Conservation (phyloP, 805 yeast genomes). For the Candida nemodendra region DNA sequence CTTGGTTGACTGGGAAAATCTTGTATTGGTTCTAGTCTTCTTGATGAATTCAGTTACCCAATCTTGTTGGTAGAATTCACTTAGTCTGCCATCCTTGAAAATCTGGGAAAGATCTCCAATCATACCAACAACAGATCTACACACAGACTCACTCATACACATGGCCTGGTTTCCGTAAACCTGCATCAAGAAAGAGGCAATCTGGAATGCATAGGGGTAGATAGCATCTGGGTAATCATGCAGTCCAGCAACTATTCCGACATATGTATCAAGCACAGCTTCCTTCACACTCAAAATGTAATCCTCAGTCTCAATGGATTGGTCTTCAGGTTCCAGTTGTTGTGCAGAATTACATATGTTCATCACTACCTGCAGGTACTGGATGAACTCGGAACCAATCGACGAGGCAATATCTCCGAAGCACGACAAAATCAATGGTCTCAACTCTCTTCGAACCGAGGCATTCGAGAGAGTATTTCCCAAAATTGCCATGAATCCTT, state of each 20-base stretch:
- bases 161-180: slow-evolving; percentile 61
- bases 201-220: slow-evolving; percentile 61
- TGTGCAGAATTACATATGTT: slow-evolving; percentile 69
- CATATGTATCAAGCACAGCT: slow-evolving; percentile 92
- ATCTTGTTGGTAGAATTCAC: slow-evolving; percentile 60
- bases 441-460: slow-evolving; percentile 72
- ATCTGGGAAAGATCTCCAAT: slow-evolving; percentile 91
- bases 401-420: slow-evolving; percentile 95
- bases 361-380: slow-evolving; percentile 78
- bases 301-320: slow-evolving; percentile 72
- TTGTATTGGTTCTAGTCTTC: slow-evolving; percentile 62
- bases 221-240: slow-evolving; percentile 65
- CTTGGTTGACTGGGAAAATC: slow-evolving; percentile 64
- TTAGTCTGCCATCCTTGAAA: slow-evolving; percentile 75
- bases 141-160: slow-evolving; percentile 63
- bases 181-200: slow-evolving; percentile 65
- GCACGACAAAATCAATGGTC: slow-evolving; percentile 86
- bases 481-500: slow-evolving; percentile 78
- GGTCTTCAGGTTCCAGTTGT: slow-evolving; percentile 59
- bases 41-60: slow-evolving; percentile 82
- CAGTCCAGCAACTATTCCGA: slow-evolving; percentile 92
- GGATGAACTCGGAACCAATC: slow-evolving; percentile 72
- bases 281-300: slow-evolving; percentile 72
- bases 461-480: slow-evolving; percentile 68
- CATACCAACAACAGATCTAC: slow-evolving; percentile 84